These are phyloP conservation scores for Malassezia caprae DNA, from an alignment of 1,284 basidiomycete species.

Conservation along the genomic window DNA sequence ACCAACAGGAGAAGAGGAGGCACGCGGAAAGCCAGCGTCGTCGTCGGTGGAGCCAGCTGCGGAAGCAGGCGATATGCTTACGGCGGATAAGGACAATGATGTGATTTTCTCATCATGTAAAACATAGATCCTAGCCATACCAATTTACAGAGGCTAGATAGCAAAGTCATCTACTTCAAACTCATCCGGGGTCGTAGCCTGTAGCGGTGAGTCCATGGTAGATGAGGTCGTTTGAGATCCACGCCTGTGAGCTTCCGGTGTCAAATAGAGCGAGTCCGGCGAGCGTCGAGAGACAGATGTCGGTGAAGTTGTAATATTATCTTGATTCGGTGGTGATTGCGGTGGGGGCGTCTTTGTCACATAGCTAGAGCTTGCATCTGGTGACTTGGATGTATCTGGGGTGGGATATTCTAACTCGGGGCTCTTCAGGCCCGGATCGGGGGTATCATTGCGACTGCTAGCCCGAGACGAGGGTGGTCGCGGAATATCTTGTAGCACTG, in stretches of 20 bases:
- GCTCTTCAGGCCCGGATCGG: background rate
- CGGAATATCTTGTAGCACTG: slow-evolving; percentile 4
- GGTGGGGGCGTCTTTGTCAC: background rate
- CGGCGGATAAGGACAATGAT: slow-evolving; percentile 43
- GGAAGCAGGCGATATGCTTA: slow-evolving; percentile 29
- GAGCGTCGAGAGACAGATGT: background rate
- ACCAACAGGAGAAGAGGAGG: slow-evolving; percentile 11
- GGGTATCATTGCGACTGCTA: slow-evolving; percentile 9
- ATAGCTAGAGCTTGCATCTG: background rate
- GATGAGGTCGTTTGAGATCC: background rate
- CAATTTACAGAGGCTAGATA: slow-evolving; percentile 1
- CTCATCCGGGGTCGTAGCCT: background rate
- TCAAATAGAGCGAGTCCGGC: slow-evolving; percentile 1
- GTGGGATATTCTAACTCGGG: background rate
- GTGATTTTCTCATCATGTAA: slow-evolving; percentile 37
- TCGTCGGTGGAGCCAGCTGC: slow-evolving; percentile 5
- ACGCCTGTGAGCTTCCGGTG: background rate
- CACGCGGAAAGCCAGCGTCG: background rate
- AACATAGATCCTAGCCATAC: background rate
- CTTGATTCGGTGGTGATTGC: background rate
- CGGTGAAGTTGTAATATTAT: background rate
- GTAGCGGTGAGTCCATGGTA: background rate
- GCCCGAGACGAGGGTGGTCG: background rate
- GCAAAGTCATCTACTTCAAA: background rate
- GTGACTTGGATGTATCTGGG: background rate